A percentile compares a stretch with the other conserved stretches of the same genome.
phyloP scores from a whole-genome alignment of 73 alveolate genomes.

The Paramecium tetraurelia region DNA sequence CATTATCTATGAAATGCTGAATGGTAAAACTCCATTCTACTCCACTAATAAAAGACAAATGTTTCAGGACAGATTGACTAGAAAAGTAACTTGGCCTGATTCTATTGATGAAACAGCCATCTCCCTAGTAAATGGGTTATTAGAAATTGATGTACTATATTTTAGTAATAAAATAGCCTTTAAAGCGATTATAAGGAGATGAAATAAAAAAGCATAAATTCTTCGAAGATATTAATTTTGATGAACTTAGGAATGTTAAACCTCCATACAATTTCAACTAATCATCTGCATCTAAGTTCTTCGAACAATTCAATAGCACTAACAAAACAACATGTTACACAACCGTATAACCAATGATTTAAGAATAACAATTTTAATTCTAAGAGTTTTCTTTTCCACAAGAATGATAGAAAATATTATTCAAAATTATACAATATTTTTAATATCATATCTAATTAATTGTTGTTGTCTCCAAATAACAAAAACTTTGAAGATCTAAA shows the following conservation, averaged over 20 bases:
- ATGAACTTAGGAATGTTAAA: not conserved
- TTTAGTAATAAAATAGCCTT: not conserved
- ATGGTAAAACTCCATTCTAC: constrained; percentile 81
- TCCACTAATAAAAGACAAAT: constrained; percentile 71
- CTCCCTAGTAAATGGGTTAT: not conserved
- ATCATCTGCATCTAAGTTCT: not conserved
- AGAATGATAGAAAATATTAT: not conserved
- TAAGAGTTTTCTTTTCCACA: not conserved
- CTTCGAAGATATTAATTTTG: constrained; percentile 23
- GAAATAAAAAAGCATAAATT: constrained; percentile 20
- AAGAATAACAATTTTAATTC: not conserved
- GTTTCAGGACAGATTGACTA: constrained; percentile 63
- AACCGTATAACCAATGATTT: not conserved
- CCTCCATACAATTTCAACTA: not conserved
- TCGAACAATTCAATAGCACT: not conserved
- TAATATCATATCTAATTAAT: no score
- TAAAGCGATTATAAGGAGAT: not conserved
- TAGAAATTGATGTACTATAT: constrained; percentile 16
- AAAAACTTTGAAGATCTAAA: no score
- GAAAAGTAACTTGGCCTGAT: not conserved
- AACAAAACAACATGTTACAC: not conserved
- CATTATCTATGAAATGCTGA: not conserved
- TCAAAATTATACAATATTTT: not conserved
- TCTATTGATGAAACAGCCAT: not conserved
- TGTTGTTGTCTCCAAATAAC: no score